phyloP scores from a whole-genome alignment of 148 eudicot genomes.

The Polygonum aviculare region DNA sequence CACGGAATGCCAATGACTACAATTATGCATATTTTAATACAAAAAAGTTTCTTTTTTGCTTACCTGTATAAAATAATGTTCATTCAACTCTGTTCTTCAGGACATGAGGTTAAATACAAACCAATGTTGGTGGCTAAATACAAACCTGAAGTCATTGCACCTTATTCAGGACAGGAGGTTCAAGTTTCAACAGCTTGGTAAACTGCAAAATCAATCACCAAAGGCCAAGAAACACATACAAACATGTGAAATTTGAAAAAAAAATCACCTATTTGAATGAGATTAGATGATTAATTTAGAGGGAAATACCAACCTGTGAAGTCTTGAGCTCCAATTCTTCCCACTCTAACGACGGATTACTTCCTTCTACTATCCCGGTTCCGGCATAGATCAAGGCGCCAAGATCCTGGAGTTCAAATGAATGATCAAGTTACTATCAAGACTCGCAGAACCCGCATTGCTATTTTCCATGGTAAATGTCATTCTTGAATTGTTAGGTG shows the following conservation, averaged over 20 bases:
- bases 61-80: background rate
- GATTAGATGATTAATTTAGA: background rate
- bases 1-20: too few species aligned
- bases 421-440: background rate
- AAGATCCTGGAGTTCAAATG: slow-evolving; percentile 30
- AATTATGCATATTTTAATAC: background rate
- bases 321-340: slow-evolving; percentile 89
- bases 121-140: background rate
- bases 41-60: background rate
- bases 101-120: too few species aligned
- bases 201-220: slow-evolving; percentile 38
- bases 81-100: background rate
- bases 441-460: background rate
- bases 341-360: slow-evolving; percentile 80
- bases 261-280: background rate
- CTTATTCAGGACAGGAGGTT: slow-evolving; percentile 35
- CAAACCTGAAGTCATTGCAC: slow-evolving; percentile 27
- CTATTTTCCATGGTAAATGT: background rate
- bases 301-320: slow-evolving; percentile 59
- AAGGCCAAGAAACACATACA: background rate
- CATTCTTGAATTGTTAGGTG: background rate
- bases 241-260: too few species aligned
- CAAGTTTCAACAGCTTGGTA: slow-evolving; percentile 64
- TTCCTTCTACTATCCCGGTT: slow-evolving; percentile 94
- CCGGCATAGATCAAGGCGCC: slow-evolving; percentile 92